Percentiles rank a stretch among this genome's conserved stretches.
phyloP scores from a whole-genome alignment of 2,329 filamentous ascomycete species.

The Thermomyces lanuginosus region DNA sequence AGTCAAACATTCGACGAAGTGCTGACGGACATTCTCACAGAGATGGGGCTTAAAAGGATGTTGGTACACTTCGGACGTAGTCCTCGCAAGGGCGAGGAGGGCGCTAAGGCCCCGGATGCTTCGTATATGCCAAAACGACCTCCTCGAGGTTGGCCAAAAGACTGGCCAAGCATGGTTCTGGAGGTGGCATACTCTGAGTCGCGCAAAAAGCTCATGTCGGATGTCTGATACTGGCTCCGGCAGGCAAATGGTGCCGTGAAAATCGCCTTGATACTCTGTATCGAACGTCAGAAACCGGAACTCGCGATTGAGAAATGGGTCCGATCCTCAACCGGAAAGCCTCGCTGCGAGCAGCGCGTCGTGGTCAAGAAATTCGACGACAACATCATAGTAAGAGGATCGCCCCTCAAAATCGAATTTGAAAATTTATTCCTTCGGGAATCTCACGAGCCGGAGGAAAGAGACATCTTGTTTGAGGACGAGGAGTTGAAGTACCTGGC shows the following conservation, averaged over 20 bases:
- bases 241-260: constrained; percentile 4
- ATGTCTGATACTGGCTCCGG: constrained; percentile 4
- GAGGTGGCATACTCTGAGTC: constrained; percentile 3
- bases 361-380: constrained; percentile 1
- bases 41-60: constrained; percentile 1
- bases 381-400: background rate
- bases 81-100: constrained; percentile 1
- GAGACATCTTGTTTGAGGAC: constrained; percentile 3
- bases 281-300: constrained; percentile 1
- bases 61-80: constrained; percentile 2
- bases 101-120: constrained; percentile 1
- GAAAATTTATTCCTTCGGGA: constrained; percentile 4
- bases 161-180: constrained; percentile 4
- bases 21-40: background rate
- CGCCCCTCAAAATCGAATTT: constrained; percentile 3
- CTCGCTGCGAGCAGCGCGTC: constrained; percentile 3
- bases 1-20: background rate
- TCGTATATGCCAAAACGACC: constrained; percentile 2
- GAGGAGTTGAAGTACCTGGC: constrained; percentile 2
- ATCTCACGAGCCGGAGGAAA: constrained; percentile 1
- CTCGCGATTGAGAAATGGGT: constrained; percentile 3
- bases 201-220: constrained; percentile 3
- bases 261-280: constrained; percentile 4
- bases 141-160: constrained; percentile 1
- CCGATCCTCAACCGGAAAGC: constrained; percentile 1